A percentile compares a stretch with the other conserved stretches of the same genome.
These are phyloP conservation scores for Tricholomella constricta DNA, from an alignment of 768 basidiomycete species.

Conservation along the genomic window DNA sequence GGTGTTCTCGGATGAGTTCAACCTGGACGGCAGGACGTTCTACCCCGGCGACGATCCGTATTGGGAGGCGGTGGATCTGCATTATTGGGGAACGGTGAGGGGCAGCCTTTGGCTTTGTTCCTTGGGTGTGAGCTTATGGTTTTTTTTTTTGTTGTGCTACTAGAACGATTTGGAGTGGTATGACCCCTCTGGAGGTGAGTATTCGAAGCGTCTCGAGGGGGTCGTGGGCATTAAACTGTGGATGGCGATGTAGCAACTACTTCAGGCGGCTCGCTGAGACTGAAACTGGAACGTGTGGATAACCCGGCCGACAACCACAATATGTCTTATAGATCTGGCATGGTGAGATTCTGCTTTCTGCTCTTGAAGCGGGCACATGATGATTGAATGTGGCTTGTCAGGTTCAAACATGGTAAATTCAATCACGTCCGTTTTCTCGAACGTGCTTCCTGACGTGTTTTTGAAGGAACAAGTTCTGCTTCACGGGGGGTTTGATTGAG, in stretches of 20 bases:
- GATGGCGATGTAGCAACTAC: conserved; percentile 51
- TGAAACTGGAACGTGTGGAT: conserved; percentile 62
- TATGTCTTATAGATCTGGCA: conserved; percentile 61
- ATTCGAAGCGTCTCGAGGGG: not conserved
- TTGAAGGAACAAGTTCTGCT: conserved; percentile 64
- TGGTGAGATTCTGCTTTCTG: conserved; percentile 37
- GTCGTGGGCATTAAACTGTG: not conserved
- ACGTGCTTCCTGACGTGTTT: not conserved
- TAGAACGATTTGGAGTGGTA: conserved; percentile 80
- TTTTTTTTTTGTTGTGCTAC: too few relatives aligned
- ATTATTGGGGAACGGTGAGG: conserved; percentile 67
- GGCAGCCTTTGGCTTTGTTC: conserved; percentile 9
- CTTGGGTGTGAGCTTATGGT: too few relatives aligned
- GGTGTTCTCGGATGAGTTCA: conserved; percentile 85
- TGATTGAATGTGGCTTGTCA: too few relatives aligned
- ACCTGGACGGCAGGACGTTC: conserved; percentile 69
- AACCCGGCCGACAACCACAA: conserved; percentile 54
- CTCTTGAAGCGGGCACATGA: not conserved
- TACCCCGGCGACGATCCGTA: conserved; percentile 71
- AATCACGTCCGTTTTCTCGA: not conserved
- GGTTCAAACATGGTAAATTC: conserved; percentile 36
- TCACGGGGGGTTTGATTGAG: conserved; percentile 75
- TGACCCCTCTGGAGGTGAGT: conserved; percentile 51
- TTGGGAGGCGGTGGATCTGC: conserved; percentile 60
- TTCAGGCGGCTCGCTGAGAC: conserved; percentile 63